Conservation (phyloP, 345 rosid genomes). For the Hibiscus mutabilis region DNA sequence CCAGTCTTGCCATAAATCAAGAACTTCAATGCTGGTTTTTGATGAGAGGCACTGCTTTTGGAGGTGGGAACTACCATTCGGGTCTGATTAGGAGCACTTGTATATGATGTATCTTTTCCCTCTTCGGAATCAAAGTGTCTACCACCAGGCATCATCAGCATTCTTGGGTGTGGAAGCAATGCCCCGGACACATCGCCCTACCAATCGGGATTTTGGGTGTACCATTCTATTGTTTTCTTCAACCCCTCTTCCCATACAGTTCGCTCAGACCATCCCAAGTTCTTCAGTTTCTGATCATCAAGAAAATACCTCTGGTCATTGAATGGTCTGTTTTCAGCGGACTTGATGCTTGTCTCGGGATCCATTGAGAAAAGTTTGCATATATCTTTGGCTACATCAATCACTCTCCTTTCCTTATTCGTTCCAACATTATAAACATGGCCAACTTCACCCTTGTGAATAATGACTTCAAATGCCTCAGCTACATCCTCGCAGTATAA, state of each 20-base stretch:
- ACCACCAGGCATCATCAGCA: slow-evolving; percentile 92
- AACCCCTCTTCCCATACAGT: slow-evolving; percentile 83
- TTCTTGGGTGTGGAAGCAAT: slow-evolving; percentile 81
- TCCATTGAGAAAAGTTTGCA: slow-evolving; percentile 63
- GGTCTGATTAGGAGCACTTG: slow-evolving; percentile 36
- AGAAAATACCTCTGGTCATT: slow-evolving; percentile 92
- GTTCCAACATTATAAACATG: slow-evolving; percentile 83
- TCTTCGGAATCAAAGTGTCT: slow-evolving; percentile 66
- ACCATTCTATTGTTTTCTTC: slow-evolving; percentile 76
- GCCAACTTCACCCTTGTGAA: too few relatives aligned
- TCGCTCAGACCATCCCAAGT: slow-evolving; percentile 74
- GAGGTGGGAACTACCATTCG: slow-evolving; percentile 62
- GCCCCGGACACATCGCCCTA: slow-evolving; percentile 98
- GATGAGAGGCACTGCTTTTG: slow-evolving; percentile 32
- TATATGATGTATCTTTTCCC: slow-evolving; percentile 26
- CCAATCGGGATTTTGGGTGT: slow-evolving; percentile 78
- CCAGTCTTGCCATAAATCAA: slow-evolving; percentile 87
- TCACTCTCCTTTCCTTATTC: slow-evolving; percentile 81
- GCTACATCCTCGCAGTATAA: slow-evolving; percentile 88
- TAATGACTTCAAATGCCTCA: slow-evolving; percentile 80
- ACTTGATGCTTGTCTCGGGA: slow-evolving; percentile 57
- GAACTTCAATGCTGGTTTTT: slow-evolving; percentile 53
- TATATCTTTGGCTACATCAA: slow-evolving; percentile 77
- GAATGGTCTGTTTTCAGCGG: slow-evolving; percentile 78
- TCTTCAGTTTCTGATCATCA: slow-evolving; percentile 76